Base-by-base conservation (phyloP, 2,329 filamentous ascomycete genomes). In the Spiromastix sp. region DNA sequence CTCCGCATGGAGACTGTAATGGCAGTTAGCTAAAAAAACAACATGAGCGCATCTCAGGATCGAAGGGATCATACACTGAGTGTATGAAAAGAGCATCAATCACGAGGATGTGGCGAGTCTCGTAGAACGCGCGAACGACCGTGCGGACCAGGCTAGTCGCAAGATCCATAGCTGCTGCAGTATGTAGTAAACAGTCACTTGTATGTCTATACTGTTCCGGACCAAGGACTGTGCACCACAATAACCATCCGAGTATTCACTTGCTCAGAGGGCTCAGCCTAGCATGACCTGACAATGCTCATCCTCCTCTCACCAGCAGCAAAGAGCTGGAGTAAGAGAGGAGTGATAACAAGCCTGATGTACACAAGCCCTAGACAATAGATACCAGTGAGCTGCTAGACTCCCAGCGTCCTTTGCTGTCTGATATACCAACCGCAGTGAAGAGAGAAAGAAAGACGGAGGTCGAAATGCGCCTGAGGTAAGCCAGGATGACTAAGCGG, bases 61-160 rank as follows among this genome's bases (percentile, higher is more conserved):
- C 18, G 30, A 42, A 45, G 41, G 36, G 46, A 34, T 63, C 70
- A 54, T 68, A 75, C 66, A 72, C 83, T 61, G 72, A 79, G 60
- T 85, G 81, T 39, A 79, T 75, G 52, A 82, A 74, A 41, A 86
- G 72, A 43, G 86, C 84, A 66, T 93, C 81, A 48, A 91, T 66
- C 36, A 87, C 77, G 30, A 93, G 71, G 42, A 91, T 79, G 52
- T 91, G 81, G 51, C 85, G 81, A 22, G 81, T 85, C 45, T 83
- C 74, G 61, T 91, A 93, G 65, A 94, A 93, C 38, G 84, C 79
- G 55, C 86, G 82, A 51, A 79, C 81, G 25, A 86, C 83, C 36
- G 80, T 91, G 60, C 87, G 84, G 51, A 96, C 77, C 45, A 96
- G 77, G 26, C 80, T 79, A 57, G 86, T 76, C 36, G 77, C 77